phyloP scores from a whole-genome alignment of 2,329 filamentous ascomycete genomes.

The Didymella segeticola region DNA sequence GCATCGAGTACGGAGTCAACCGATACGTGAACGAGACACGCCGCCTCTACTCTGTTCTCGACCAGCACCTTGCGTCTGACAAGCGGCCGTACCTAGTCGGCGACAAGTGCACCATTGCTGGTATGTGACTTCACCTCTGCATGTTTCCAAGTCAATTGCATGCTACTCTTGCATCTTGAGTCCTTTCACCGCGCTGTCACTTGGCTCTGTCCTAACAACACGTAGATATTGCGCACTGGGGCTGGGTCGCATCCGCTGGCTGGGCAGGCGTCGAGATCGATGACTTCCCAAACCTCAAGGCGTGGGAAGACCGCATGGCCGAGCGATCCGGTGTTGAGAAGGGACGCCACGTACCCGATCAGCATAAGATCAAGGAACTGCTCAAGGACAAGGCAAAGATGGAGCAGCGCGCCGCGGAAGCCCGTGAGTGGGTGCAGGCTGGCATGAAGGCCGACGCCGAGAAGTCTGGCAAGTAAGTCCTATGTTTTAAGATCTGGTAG shows the following conservation, averaged over 20 bases:
- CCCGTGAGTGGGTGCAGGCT: conserved; percentile 70
- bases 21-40: conserved; percentile 84
- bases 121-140: conserved; percentile 19
- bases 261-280: conserved; percentile 72
- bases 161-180: neutral
- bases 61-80: conserved; percentile 68
- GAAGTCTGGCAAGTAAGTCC: conserved; percentile 41
- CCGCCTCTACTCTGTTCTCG: conserved; percentile 80
- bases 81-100: conserved; percentile 64
- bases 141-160: neutral
- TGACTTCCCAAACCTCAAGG: conserved; percentile 77
- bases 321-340: conserved; percentile 75
- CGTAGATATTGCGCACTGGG: conserved; percentile 77
- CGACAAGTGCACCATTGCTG: conserved; percentile 65
- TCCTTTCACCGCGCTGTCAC: neutral
- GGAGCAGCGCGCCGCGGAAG: conserved; percentile 61
- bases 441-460: conserved; percentile 70
- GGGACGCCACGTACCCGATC: conserved; percentile 74
- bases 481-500: neutral
- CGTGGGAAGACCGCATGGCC: conserved; percentile 76
- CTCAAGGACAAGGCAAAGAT: conserved; percentile 63
- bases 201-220: neutral
- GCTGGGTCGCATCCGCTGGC: conserved; percentile 70
- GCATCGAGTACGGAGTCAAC: conserved; percentile 81
- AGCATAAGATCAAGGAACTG: conserved; percentile 67